phyloP scores from a whole-genome alignment of 257 asterid genomes.

The Solanum pinnatisectum region DNA sequence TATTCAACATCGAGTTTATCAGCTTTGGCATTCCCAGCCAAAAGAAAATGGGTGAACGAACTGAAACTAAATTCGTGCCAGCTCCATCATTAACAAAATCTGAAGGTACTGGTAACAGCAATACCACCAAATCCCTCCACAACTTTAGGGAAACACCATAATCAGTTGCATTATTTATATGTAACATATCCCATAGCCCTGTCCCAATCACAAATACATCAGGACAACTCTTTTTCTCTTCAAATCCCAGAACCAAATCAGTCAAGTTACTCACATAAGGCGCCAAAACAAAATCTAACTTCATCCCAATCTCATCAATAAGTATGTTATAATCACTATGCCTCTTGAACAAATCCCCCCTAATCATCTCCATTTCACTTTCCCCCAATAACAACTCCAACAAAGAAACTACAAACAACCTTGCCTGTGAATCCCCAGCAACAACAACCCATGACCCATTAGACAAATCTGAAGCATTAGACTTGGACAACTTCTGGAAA shows the following conservation, averaged over 20 bases:
- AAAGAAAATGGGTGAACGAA: slow-evolving; percentile 53
- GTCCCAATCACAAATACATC: slow-evolving; percentile 88
- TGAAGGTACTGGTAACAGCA: slow-evolving; percentile 55
- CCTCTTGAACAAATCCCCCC: slow-evolving; percentile 81
- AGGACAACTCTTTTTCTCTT: slow-evolving; percentile 34
- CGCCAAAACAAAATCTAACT: slow-evolving; percentile 88
- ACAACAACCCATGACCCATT: slow-evolving; percentile 91
- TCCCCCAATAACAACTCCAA: slow-evolving; percentile 63
- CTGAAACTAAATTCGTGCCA: slow-evolving; percentile 16
- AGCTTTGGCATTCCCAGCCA: slow-evolving; percentile 92
- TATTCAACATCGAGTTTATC: slow-evolving; percentile 61
- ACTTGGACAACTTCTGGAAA: slow-evolving; percentile 54
- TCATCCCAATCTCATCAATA: slow-evolving; percentile 73
- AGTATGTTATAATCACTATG: slow-evolving; percentile 67
- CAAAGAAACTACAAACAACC: slow-evolving; percentile 73
- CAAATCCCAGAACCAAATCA: slow-evolving; percentile 27
- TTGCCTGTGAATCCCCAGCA: slow-evolving; percentile 91
- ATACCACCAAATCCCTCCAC: slow-evolving; percentile 46
- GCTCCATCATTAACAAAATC: slow-evolving; percentile 25
- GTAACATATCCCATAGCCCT: slow-evolving; percentile 95
- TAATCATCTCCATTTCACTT: slow-evolving; percentile 35
- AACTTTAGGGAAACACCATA: slow-evolving; percentile 39
- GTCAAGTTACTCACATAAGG: slow-evolving; percentile 70
- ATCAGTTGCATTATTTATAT: slow-evolving; percentile 46
- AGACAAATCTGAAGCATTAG: slow-evolving; percentile 68